Evolutionary conservation across 2,329 filamentous ascomycete genomes (phyloP).

Genomic region (Albophoma yamanashiensis): DNA sequence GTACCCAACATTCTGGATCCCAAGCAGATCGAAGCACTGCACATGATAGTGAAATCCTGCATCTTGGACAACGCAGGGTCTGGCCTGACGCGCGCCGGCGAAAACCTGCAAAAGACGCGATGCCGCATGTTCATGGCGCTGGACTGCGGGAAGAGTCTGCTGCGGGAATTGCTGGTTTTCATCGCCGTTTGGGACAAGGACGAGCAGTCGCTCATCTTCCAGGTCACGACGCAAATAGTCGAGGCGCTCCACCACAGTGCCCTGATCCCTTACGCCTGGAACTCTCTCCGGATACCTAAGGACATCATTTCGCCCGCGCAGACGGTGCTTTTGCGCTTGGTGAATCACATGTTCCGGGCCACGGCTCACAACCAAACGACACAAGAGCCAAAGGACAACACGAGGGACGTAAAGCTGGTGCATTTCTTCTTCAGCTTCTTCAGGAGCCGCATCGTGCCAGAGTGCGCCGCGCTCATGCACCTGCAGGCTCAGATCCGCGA

Average conservation of each 20-base stretch:
- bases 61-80: conserved; percentile 76
- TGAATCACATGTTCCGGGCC: conserved; percentile 76
- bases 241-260: conserved; percentile 85
- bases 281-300: conserved; percentile 82
- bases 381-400: conserved; percentile 40
- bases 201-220: conserved; percentile 89
- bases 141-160: conserved; percentile 79
- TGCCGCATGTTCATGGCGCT: conserved; percentile 84
- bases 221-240: conserved; percentile 92
- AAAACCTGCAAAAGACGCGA: conserved; percentile 81
- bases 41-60: conserved; percentile 95
- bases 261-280: conserved; percentile 84
- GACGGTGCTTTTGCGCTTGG: conserved; percentile 80
- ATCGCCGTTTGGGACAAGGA: conserved; percentile 95
- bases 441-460: conserved; percentile 82
- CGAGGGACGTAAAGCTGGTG: conserved; percentile 51
- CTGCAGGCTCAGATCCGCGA: conserved; percentile 83
- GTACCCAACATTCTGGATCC: conserved; percentile 90
- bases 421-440: conserved; percentile 92
- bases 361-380: conserved; percentile 30
- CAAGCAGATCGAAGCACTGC: conserved; percentile 88
- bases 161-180: conserved; percentile 87
- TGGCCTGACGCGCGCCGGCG: conserved; percentile 52
- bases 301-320: conserved; percentile 95
- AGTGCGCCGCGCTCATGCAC: conserved; percentile 89